These are phyloP conservation scores for Trichoderma atroviride DNA, from an alignment of 2,329 filamentous ascomycete species.

Conservation along the genomic window DNA sequence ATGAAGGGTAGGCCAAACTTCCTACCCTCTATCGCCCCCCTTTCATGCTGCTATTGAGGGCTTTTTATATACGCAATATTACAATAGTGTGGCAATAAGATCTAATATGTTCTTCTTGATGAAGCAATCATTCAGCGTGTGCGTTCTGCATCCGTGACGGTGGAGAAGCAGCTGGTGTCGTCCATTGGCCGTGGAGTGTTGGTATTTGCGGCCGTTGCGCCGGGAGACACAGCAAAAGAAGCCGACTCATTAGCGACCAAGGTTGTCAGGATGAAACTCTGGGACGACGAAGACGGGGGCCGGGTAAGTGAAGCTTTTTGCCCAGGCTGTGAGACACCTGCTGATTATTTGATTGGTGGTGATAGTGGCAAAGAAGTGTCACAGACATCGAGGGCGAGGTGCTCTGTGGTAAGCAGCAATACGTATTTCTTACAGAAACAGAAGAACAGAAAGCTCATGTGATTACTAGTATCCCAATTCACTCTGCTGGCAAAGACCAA, in stretches of 20 bases:
- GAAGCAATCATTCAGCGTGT: conserved; percentile 91
- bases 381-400: conserved; percentile 88
- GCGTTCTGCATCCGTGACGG: conserved; percentile 91
- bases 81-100: conserved; percentile 15
- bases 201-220: conserved; percentile 88
- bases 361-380: conserved; percentile 86
- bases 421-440: background rate
- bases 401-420: conserved; percentile 73
- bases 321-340: background rate
- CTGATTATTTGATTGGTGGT: background rate
- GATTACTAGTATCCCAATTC: conserved; percentile 84
- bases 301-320: conserved; percentile 53
- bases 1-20: conserved; percentile 25
- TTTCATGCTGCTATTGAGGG: background rate
- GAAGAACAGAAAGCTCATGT: background rate
- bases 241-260: conserved; percentile 81
- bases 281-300: conserved; percentile 77
- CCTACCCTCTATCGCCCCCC: background rate
- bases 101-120: conserved; percentile 15
- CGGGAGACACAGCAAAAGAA: conserved; percentile 87
- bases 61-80: background rate
- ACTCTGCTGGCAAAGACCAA: conserved; percentile 91
- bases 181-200: conserved; percentile 88
- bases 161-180: conserved; percentile 87
- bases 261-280: conserved; percentile 86